Evolutionary conservation across 2,329 filamentous ascomycete genomes (phyloP).

Genomic region (Pseudopithomyces maydicus): DNA sequence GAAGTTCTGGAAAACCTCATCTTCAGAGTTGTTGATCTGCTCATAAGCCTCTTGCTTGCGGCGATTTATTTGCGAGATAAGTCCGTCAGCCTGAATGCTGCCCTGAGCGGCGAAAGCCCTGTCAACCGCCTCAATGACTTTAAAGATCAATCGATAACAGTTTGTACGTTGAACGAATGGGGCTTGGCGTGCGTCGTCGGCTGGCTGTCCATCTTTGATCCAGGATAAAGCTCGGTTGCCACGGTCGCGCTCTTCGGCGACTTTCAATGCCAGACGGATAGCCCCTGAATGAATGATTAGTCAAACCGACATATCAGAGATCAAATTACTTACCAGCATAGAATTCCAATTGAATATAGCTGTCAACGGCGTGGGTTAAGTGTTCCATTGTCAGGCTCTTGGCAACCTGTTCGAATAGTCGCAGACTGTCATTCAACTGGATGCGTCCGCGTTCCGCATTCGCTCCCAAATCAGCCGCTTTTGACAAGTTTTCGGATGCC

Average conservation of each 20-base stretch:
- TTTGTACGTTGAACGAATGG: slow-evolving; percentile 73
- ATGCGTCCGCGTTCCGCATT: slow-evolving; percentile 78
- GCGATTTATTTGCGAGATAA: slow-evolving; percentile 74
- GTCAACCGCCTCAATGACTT: slow-evolving; percentile 80
- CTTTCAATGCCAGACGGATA: slow-evolving; percentile 82
- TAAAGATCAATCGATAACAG: slow-evolving; percentile 87
- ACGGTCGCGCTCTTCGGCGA: slow-evolving; percentile 83
- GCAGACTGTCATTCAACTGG: slow-evolving; percentile 85
- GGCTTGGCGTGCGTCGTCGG: slow-evolving; percentile 68
- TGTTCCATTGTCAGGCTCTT: slow-evolving; percentile 81
- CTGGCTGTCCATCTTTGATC: slow-evolving; percentile 81
- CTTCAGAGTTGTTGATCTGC: slow-evolving; percentile 83
- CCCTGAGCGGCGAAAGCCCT: slow-evolving; percentile 69
- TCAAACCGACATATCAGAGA: neutral
- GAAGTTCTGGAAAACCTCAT: slow-evolving; percentile 93
- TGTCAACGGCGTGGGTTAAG: slow-evolving; percentile 74
- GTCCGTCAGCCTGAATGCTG: slow-evolving; percentile 73
- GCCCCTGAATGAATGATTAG: slow-evolving; percentile 58
- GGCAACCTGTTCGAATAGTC: slow-evolving; percentile 87
- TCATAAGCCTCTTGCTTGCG: slow-evolving; percentile 87
- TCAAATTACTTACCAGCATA: slow-evolving; percentile 66
- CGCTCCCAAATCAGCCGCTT: slow-evolving; percentile 76
- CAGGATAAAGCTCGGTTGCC: slow-evolving; percentile 84
- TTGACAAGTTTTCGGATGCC: slow-evolving; percentile 91
- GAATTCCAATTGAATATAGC: slow-evolving; percentile 83